Evolutionary conservation across 2,329 filamentous ascomycete species (phyloP).

Genomic region (Lasiodiplodia citricola): DNA sequence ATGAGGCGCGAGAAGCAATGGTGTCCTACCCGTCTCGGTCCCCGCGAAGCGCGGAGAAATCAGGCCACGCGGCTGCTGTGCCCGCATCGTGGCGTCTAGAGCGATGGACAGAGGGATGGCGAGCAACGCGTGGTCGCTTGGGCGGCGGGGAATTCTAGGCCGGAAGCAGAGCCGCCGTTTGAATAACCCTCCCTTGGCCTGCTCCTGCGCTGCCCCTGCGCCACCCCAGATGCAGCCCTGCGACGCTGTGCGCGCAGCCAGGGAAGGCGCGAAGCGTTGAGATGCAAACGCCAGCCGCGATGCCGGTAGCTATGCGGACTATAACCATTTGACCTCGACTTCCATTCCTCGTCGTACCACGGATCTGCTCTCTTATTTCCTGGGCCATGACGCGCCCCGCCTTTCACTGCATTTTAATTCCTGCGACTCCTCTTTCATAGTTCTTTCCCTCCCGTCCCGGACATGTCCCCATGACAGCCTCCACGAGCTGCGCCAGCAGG

Average conservation of each 20-base stretch:
- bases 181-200: neutral
- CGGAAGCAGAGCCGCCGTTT: slow-evolving; percentile 16
- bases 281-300: slow-evolving; percentile 15
- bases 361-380: slow-evolving; percentile 13
- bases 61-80: neutral
- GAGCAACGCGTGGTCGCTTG: neutral
- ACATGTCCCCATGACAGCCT: neutral
- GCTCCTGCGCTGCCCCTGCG: neutral
- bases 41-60: neutral
- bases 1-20: neutral
- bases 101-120: neutral
- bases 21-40: neutral
- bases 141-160: slow-evolving; percentile 11
- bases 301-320: slow-evolving; percentile 20
- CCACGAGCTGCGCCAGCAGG: slow-evolving; percentile 5
- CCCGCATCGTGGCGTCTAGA: neutral
- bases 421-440: slow-evolving; percentile 6
- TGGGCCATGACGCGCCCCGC: neutral
- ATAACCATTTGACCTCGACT: slow-evolving; percentile 13
- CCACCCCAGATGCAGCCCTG: neutral
- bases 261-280: slow-evolving; percentile 8
- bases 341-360: slow-evolving; percentile 27
- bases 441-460: neutral
- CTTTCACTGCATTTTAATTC: slow-evolving; percentile 4
- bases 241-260: neutral